A percentile compares a stretch with the other conserved stretches of the same genome.
Evolutionary conservation across 768 basidiomycete species (phyloP).

Genomic region (Scleroderma citrinum): DNA sequence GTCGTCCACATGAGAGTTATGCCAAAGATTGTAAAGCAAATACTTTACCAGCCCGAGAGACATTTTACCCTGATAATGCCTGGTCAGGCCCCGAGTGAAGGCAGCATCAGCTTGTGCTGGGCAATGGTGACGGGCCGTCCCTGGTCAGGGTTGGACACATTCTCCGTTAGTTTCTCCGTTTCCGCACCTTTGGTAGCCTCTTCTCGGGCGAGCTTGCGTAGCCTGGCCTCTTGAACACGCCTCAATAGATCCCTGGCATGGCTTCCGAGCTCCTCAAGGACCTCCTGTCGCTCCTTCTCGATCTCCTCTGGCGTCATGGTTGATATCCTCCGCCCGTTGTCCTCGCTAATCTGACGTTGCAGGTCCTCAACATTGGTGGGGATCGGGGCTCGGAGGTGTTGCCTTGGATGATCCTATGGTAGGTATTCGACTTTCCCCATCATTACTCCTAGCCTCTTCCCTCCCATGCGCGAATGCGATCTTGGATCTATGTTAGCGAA

Average conservation of each 20-base stretch:
- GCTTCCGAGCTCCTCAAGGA: constrained; percentile 67
- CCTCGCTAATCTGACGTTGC: constrained; percentile 53
- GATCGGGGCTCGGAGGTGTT: constrained; percentile 4
- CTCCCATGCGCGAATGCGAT: constrained; percentile 53
- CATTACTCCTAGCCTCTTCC: constrained; percentile 27
- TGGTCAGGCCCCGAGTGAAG: constrained; percentile 14
- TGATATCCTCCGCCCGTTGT: constrained; percentile 59
- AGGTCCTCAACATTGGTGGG: constrained; percentile 34
- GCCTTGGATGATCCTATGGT: constrained; percentile 22
- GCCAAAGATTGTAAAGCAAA: too few relatives aligned
- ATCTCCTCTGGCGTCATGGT: constrained; percentile 69
- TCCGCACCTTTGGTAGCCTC: background rate
- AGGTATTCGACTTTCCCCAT: constrained; percentile 19
- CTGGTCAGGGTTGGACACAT: background rate
- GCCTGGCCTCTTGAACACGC: constrained; percentile 6
- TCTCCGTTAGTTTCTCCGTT: background rate
- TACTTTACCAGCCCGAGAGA: constrained; percentile 16
- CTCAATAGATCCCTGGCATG: constrained; percentile 58
- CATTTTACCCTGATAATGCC: constrained; percentile 26
- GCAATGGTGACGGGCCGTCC: background rate
- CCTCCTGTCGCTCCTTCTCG: constrained; percentile 56
- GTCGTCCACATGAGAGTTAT: too few relatives aligned
- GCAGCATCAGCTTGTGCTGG: constrained; percentile 2
- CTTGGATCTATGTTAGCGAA: constrained; percentile 49
- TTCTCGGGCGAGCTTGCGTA: background rate